A percentile compares a stretch with the other conserved stretches of the same genome.
These are phyloP conservation scores for Helianthus tuberosus DNA, from an alignment of 129 eudicot genomes.

Conservation along the genomic window DNA sequence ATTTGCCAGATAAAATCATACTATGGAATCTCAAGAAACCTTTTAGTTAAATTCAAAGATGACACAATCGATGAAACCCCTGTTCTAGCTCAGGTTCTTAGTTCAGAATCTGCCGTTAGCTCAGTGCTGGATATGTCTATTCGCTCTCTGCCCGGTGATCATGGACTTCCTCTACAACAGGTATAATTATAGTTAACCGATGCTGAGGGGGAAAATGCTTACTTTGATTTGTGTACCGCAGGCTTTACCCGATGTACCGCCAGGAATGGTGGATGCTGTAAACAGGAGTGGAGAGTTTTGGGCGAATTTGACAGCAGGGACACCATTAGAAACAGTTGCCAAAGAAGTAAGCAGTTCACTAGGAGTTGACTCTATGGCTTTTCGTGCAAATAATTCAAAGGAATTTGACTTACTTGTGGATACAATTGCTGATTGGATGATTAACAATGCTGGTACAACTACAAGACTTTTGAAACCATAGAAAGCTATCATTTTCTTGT, in stretches of 20 bases:
- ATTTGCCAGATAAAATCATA: constrained; percentile 79
- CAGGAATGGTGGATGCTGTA: constrained; percentile 90
- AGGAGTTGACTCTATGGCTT: constrained; percentile 59
- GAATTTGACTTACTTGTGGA: constrained; percentile 83
- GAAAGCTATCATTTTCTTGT: neutral
- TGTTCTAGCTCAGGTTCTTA: constrained; percentile 80
- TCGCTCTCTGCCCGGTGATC: constrained; percentile 90
- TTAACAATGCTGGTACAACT: constrained; percentile 51
- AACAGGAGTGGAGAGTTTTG: constrained; percentile 84
- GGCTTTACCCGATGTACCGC: constrained; percentile 95
- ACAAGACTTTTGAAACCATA: constrained; percentile 63
- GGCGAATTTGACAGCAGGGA: constrained; percentile 78
- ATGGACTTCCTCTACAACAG: constrained; percentile 93
- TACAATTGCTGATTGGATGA: constrained; percentile 72
- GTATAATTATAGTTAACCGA: constrained; percentile 31
- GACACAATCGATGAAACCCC: constrained; percentile 92
- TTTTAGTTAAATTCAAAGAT: constrained; percentile 84
- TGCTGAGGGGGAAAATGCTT: neutral
- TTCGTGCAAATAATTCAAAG: constrained; percentile 62
- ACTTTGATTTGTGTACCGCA: constrained; percentile 31
- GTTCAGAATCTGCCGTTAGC: constrained; percentile 83
- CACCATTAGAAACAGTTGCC: constrained; percentile 87
- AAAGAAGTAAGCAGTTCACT: constrained; percentile 69
- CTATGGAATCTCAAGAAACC: constrained; percentile 89
- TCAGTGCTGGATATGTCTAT: constrained; percentile 93